Base-by-base conservation (phyloP, 805 yeast genomes). In the Deakozyma indianensis region DNA sequence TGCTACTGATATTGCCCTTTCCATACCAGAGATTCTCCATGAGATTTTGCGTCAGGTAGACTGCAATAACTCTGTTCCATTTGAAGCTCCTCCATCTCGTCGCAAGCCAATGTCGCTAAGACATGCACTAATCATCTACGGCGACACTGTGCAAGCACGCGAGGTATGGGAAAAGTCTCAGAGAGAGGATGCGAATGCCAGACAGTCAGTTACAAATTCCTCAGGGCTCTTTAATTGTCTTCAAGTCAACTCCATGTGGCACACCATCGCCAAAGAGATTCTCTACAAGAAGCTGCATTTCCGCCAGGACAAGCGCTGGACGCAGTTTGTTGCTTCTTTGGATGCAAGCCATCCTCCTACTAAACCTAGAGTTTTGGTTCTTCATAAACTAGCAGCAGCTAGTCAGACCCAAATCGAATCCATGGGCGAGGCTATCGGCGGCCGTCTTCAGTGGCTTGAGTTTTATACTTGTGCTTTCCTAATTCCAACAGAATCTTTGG, bases 391-490 rank as follows among this genome's bases (percentile, higher is more conserved):
- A 25, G 67, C 70, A 40, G 69, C 68, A 46, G 70, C 76, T 2
- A 67, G 63, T 44, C 86, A 80, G 56, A 50, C 58, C 11, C 72
- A 78, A 21, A 53, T 84, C 22, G 78, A 78, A 22, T 42, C 54
- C n/a, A 54, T 79, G 5, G 62, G 73, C 1, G 45, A 53, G 3
- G 50, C 70, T 3, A 59, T 72, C 24, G 75, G 78, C 32, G 66
- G 71, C 2, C 64, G 69, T 40, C 58, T 86, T 41, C 68, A 70
- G 51, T 77, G 83, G 82, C 65, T 87, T 24, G 95, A 87, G 59
- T 69, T 86, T 53, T 85, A 82, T 62, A 81, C 88, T 56, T 86
- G 95, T 57, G 90, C 95, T 4, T 70, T 69, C 41, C 57, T 83
- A 24, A 55, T 71, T 4, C 95, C 95, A 3, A 64, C 77, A 0